A percentile compares a stretch with the other conserved stretches of the same genome.
phyloP scores from a whole-genome alignment of 495 filamentous ascomycete species.

The Filosporella fistucella region DNA sequence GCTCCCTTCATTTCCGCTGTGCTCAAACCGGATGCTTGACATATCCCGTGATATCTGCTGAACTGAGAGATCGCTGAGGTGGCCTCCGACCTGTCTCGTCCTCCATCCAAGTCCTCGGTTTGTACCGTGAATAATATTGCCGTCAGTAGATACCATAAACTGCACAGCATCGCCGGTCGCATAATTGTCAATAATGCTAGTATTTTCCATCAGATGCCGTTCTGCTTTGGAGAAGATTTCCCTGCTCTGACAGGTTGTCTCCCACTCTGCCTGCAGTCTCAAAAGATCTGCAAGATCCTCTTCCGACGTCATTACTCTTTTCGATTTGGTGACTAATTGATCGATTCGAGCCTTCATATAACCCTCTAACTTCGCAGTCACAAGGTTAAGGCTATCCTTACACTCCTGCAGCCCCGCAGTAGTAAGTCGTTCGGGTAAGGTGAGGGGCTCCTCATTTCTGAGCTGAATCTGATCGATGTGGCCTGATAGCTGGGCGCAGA shows the following conservation, averaged over 20 bases:
- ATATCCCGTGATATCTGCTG: slow-evolving; percentile 37
- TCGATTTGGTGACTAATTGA: slow-evolving; percentile 30
- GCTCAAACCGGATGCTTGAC: slow-evolving; percentile 20
- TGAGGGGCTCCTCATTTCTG: background rate
- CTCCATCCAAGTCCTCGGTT: slow-evolving; percentile 36
- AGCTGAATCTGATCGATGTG: slow-evolving; percentile 33
- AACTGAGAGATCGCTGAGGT: slow-evolving; percentile 32
- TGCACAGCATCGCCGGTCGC: slow-evolving; percentile 34
- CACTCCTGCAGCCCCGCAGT: slow-evolving; percentile 34
- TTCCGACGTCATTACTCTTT: slow-evolving; percentile 23
- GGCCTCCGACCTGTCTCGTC: slow-evolving; percentile 36
- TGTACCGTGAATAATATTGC: slow-evolving; percentile 30
- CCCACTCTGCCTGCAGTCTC: slow-evolving; percentile 35
- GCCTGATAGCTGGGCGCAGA: slow-evolving; percentile 35
- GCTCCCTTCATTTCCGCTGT: slow-evolving; percentile 8
- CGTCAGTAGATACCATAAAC: slow-evolving; percentile 39
- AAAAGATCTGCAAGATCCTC: slow-evolving; percentile 30
- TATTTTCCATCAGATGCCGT: slow-evolving; percentile 28
- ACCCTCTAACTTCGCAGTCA: slow-evolving; percentile 30
- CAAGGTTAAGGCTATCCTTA: slow-evolving; percentile 29
- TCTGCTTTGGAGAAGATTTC: slow-evolving; percentile 35
- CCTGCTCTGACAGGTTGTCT: slow-evolving; percentile 32
- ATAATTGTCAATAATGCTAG: slow-evolving; percentile 34
- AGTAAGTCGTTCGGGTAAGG: slow-evolving; percentile 28
- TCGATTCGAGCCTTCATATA: slow-evolving; percentile 31